Conservation (phyloP, 169 alveolate species). For the Plasmodium yoelii region DNA sequence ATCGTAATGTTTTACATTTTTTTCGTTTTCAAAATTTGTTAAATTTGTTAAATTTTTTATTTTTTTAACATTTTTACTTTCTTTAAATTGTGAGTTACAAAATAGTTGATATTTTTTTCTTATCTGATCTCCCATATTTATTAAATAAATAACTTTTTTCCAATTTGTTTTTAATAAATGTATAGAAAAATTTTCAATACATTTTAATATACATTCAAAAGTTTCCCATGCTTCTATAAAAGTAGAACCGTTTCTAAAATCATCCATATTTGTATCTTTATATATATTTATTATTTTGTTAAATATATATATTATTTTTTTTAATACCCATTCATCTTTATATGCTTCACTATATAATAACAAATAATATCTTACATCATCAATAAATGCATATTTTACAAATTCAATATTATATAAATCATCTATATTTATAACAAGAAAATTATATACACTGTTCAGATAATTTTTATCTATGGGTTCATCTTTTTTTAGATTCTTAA, state of each 20-base stretch:
- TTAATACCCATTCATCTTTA: slow-evolving; percentile 11
- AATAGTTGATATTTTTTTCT: background rate
- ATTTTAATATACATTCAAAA: slow-evolving; percentile 72
- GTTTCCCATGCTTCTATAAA: slow-evolving; percentile 24
- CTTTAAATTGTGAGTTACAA: no score
- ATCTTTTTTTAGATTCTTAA: background rate
- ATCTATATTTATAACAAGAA: slow-evolving; percentile 37
- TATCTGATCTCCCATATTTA: slow-evolving; percentile 7
- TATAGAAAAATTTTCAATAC: slow-evolving; percentile 77
- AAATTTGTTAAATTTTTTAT: background rate
- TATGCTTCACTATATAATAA: slow-evolving; percentile 26
- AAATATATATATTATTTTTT: slow-evolving; percentile 27
- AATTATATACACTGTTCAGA: slow-evolving; percentile 28
- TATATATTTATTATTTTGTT: background rate
- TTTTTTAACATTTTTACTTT: no score
- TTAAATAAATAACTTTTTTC: slow-evolving; percentile 53
- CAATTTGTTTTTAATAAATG: slow-evolving; percentile 78
- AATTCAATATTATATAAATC: slow-evolving; percentile 28
- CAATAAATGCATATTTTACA: slow-evolving; percentile 1
- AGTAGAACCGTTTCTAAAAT: background rate
- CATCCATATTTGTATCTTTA: background rate
- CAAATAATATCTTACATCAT: slow-evolving; percentile 23
- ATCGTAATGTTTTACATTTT: background rate
- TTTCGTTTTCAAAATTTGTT: background rate
- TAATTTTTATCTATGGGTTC: background rate